Evolutionary conservation across 1,139 yeast species (phyloP).

Genomic region (Candida sanyaensis): DNA sequence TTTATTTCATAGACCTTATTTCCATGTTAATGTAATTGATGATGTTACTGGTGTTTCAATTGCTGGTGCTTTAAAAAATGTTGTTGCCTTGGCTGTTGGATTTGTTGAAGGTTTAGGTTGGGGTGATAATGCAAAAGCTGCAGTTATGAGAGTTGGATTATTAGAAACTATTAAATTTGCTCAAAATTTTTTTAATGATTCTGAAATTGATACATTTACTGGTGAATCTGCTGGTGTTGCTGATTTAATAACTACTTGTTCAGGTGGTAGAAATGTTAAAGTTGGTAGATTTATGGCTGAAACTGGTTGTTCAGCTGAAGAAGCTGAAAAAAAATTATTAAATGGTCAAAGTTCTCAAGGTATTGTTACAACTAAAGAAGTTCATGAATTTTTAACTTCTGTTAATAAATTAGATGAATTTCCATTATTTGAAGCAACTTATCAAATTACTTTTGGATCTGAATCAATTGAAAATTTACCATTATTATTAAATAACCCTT

Average conservation of each 20-base stretch:
- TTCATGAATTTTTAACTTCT: conserved; percentile 44
- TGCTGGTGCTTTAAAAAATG: conserved; percentile 52
- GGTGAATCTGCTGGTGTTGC: conserved; percentile 54
- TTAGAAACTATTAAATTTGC: conserved; percentile 46
- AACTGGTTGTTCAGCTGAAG: conserved; percentile 44
- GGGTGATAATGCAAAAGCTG: conserved; percentile 56
- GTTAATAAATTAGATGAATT: conserved; percentile 35
- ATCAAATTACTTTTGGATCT: conserved; percentile 45
- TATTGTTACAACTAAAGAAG: conserved; percentile 49
- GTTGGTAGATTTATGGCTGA: conserved; percentile 51
- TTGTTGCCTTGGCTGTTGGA: conserved; percentile 51
- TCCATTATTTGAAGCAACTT: conserved; percentile 52
- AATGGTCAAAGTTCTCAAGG: conserved; percentile 56
- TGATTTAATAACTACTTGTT: conserved; percentile 50
- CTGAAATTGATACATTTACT: conserved; percentile 41
- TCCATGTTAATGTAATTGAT: conserved; percentile 49
- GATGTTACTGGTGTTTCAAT: conserved; percentile 52
- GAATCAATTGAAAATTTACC: conserved; percentile 48
- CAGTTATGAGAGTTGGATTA: conserved; percentile 50
- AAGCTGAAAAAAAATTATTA: conserved; percentile 46
- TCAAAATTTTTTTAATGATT: conserved; percentile 43
- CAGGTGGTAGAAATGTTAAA: conserved; percentile 53
- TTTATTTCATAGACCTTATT: conserved; percentile 49
- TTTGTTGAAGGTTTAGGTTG: conserved; percentile 52
- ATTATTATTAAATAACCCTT: conserved; percentile 23